Conservation (phyloP, 2,329 filamentous ascomycete species). For the Leptographium galeiforme region DNA sequence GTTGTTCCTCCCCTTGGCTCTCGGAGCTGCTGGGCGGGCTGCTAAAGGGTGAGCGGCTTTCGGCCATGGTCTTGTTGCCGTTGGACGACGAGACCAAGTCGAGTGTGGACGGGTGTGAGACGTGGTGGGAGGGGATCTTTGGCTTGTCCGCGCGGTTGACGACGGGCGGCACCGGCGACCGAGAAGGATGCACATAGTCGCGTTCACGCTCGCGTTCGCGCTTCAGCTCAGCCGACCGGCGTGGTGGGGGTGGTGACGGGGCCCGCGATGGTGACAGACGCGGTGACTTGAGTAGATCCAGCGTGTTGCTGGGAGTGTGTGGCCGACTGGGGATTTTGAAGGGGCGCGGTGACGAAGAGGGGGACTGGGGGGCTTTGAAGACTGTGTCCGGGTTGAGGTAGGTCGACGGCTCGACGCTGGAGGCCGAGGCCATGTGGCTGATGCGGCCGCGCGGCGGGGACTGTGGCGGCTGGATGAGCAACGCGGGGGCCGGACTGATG, state of each 20-base stretch:
- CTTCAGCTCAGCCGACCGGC: conserved; percentile 45
- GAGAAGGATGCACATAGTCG: conserved; percentile 12
- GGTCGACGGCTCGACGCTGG: conserved; percentile 24
- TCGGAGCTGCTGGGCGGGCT: conserved; percentile 69
- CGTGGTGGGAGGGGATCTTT: conserved; percentile 18
- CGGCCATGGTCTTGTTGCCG: conserved; percentile 8
- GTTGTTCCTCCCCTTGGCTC: conserved; percentile 37
- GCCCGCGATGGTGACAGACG: conserved; percentile 33
- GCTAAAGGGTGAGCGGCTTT: conserved; percentile 63
- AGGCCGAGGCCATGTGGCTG: conserved; percentile 18
- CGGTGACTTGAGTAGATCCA: conserved; percentile 35
- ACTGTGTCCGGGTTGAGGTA: conserved; percentile 35
- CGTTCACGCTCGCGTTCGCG: conserved; percentile 28
- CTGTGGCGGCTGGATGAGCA: conserved; percentile 56
- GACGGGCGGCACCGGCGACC: conserved; percentile 52
- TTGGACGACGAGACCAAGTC: neutral
- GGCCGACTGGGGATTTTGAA: conserved; percentile 44
- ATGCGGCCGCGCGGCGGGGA: conserved; percentile 46
- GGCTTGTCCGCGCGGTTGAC: conserved; percentile 68
- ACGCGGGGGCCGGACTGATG: conserved; percentile 31
- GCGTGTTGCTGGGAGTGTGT: conserved; percentile 36
- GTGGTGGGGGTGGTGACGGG: conserved; percentile 50
- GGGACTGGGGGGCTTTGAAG: conserved; percentile 24
- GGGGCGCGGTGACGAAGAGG: conserved; percentile 28
- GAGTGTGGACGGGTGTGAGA: neutral